Evolutionary conservation across 2,329 filamentous ascomycete species (phyloP).

Genomic region (Didymella segeticola): DNA sequence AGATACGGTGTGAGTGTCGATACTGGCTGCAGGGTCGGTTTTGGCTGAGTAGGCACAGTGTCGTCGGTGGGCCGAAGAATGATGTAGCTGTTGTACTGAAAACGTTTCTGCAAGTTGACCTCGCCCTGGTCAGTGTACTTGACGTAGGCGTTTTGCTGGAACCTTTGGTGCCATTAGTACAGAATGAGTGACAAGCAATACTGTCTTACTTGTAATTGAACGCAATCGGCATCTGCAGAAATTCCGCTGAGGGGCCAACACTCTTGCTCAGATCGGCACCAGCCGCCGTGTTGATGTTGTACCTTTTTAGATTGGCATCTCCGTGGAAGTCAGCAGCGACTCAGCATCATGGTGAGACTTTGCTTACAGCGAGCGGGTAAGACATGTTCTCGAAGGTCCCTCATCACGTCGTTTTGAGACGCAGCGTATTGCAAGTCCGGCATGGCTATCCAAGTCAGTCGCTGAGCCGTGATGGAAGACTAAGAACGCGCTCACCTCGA

Average conservation of each 20-base stretch:
- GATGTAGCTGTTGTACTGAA: constrained; percentile 48
- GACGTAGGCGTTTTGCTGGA: constrained; percentile 84
- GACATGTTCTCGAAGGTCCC: constrained; percentile 73
- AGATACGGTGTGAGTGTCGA: constrained; percentile 63
- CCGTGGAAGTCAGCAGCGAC: background rate
- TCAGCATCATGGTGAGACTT: background rate
- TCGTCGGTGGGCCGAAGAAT: constrained; percentile 68
- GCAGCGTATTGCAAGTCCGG: constrained; percentile 88
- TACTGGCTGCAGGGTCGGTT: constrained; percentile 62
- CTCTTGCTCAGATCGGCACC: constrained; percentile 69
- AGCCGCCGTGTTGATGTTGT: constrained; percentile 55
- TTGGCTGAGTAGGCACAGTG: constrained; percentile 65
- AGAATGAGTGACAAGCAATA: background rate
- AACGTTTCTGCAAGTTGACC: constrained; percentile 38
- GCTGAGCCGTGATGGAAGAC: background rate
- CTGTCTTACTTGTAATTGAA: constrained; percentile 64
- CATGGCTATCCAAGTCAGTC: constrained; percentile 58
- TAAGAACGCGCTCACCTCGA: constrained; percentile 61
- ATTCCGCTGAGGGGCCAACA: constrained; percentile 79
- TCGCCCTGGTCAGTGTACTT: constrained; percentile 59
- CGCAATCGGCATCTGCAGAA: constrained; percentile 75
- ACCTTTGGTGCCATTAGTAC: constrained; percentile 56
- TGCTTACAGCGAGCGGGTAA: constrained; percentile 72
- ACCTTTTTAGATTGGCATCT: constrained; percentile 67
- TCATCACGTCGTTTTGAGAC: constrained; percentile 71